Conservation (phyloP, 1,284 basidiomycete genomes). For the Bjerkandera adusta region DNA sequence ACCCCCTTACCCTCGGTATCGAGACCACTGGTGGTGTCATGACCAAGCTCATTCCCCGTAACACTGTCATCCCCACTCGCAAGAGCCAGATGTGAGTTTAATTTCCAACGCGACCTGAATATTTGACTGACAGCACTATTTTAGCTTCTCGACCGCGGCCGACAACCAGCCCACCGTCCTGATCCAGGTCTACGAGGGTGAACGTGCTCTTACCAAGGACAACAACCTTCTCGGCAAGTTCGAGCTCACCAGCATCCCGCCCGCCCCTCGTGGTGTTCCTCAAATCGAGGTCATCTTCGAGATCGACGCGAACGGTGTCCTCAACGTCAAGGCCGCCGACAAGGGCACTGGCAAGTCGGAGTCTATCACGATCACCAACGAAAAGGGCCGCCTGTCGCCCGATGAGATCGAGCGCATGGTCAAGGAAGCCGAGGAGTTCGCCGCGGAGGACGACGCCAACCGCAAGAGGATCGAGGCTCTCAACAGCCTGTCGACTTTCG, state of each 20-base stretch:
- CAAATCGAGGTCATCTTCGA: conserved; percentile 96
- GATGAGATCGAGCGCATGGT: conserved; percentile 95
- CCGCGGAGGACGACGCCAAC: conserved; percentile 81
- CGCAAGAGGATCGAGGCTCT: conserved; percentile 88
- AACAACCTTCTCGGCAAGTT: conserved; percentile 98
- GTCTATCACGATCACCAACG: conserved; percentile 87
- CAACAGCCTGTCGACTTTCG: conserved; percentile 75
- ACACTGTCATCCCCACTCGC: conserved; percentile 98
- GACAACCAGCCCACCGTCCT: conserved; percentile 93
- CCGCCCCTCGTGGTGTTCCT: conserved; percentile 92
- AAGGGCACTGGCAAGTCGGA: conserved; percentile 93
- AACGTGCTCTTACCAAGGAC: conserved; percentile 95
- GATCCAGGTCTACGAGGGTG: conserved; percentile 93
- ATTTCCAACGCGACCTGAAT: not conserved
- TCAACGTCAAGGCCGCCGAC: conserved; percentile 86
- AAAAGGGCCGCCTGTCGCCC: conserved; percentile 79
- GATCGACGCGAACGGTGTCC: conserved; percentile 89
- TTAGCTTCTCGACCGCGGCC: conserved; percentile 86
- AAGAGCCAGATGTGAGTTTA: conserved; percentile 84
- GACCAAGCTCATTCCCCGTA: conserved; percentile 95
- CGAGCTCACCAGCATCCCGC: conserved; percentile 90
- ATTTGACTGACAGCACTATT: not conserved
- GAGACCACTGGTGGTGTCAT: conserved; percentile 99
- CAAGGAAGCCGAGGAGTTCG: conserved; percentile 88
- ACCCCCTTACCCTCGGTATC: conserved; percentile 93